Conservation (phyloP, 2,329 filamentous ascomycete species). For the Metarhizium humberi region DNA sequence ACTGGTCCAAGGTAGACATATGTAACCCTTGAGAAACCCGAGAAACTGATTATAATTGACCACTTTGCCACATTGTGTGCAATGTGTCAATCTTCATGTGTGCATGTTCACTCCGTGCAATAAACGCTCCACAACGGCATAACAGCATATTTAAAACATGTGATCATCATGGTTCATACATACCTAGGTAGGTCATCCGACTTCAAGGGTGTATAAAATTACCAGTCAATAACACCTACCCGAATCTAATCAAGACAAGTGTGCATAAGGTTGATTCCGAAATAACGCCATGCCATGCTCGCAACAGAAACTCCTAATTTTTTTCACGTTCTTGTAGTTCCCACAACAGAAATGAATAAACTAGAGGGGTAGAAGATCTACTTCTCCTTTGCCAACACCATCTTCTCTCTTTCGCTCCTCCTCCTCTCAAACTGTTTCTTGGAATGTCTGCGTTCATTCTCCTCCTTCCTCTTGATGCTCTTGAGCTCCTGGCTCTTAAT, state of each 20-base stretch:
- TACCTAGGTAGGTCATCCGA: too few species aligned
- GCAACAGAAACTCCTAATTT: conserved; percentile 3
- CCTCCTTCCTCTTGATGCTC: conserved; percentile 80
- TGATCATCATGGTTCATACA: background rate
- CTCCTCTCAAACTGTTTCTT: conserved; percentile 71
- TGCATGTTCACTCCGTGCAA: too few species aligned
- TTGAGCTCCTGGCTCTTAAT: conserved; percentile 88
- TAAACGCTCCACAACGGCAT: too few species aligned
- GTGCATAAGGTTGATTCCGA: background rate
- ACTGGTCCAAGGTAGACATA: background rate
- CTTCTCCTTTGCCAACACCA: conserved; percentile 62
- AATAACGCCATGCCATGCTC: conserved; percentile 6
- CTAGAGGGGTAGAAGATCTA: conserved; percentile 18
- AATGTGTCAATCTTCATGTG: background rate
- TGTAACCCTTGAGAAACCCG: background rate
- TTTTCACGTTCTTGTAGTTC: background rate
- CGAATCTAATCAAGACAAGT: background rate
- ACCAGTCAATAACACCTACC: background rate
- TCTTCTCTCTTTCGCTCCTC: conserved; percentile 82
- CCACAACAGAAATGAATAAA: background rate
- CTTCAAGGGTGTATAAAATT: too few species aligned
- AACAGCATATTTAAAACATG: background rate
- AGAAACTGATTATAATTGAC: background rate
- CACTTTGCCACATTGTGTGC: background rate
- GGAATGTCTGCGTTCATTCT: conserved; percentile 88